Percentiles rank a stretch among this genome's conserved stretches.
Evolutionary conservation across 495 filamentous ascomycete genomes (phyloP).

Genomic region (Sporormia fimetaria): DNA sequence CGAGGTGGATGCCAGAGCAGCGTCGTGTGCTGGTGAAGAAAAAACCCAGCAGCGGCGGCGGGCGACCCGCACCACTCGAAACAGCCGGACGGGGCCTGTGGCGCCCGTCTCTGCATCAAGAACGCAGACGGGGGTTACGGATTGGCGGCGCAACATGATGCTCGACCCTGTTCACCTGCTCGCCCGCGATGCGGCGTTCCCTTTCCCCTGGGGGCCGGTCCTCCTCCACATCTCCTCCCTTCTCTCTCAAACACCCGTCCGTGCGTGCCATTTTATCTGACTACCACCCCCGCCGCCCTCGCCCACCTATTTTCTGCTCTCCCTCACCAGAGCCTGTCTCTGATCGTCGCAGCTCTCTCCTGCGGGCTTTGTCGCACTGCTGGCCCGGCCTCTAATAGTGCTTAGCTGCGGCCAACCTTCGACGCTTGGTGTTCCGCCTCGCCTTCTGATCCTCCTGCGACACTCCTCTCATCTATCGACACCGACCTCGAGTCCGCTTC

Average conservation of each 20-base stretch:
- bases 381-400: conserved; percentile 3
- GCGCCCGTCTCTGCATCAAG: too few relatives aligned
- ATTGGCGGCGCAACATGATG: too few relatives aligned
- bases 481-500: not conserved
- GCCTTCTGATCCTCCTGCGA: conserved; percentile 1
- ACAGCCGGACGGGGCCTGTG: too few relatives aligned
- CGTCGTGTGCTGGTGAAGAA: too few relatives aligned
- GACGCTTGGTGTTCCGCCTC: conserved; percentile 8
- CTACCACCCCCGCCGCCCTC: not conserved
- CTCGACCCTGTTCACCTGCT: not conserved
- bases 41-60: too few relatives aligned
- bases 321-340: not conserved
- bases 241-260: too few relatives aligned
- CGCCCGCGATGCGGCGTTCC: not conserved
- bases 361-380: conserved; percentile 3
- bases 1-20: not conserved
- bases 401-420: conserved; percentile 20
- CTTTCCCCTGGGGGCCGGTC: too few relatives aligned
- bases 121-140: not conserved
- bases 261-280: too few relatives aligned
- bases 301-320: not conserved
- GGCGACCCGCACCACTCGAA: too few relatives aligned
- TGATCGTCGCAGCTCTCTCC: conserved; percentile 1
- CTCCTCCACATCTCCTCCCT: not conserved
- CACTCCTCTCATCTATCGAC: conserved; percentile 6